Percentiles rank a stretch among this genome's conserved stretches.
These are phyloP conservation scores for Coemansia sp. DNA, from an alignment of 192 early-diverging fungal genomes.

Conservation along the genomic window DNA sequence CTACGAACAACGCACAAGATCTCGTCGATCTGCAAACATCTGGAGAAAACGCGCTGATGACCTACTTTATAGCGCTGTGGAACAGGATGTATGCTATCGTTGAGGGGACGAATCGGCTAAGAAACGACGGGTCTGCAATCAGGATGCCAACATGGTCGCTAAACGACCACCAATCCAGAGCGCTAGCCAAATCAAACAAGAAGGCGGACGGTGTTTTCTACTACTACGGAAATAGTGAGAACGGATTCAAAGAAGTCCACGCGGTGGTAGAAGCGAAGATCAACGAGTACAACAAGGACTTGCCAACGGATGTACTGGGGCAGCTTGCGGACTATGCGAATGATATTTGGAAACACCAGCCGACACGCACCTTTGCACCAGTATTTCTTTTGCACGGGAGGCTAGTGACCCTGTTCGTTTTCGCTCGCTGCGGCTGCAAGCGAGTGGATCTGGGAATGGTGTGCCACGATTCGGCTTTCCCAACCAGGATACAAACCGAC, in stretches of 20 bases:
- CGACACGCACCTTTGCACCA: neutral
- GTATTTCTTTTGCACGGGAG: neutral
- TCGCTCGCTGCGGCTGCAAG: neutral
- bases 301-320: neutral
- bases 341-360: neutral
- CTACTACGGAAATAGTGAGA: neutral
- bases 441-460: neutral
- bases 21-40: no score
- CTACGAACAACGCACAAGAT: neutral
- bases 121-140: neutral
- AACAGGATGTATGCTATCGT: neutral
- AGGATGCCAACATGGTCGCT: neutral
- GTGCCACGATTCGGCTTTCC: neutral
- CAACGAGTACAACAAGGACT: neutral
- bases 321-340: neutral
- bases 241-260: neutral
- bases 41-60: no score
- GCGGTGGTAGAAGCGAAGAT: neutral
- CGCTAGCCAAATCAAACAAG: neutral
- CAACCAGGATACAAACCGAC: neutral
- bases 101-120: neutral
- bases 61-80: neutral
- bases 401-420: neutral
- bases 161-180: neutral
- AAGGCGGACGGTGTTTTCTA: constrained; percentile 1